A percentile compares a stretch with the other conserved stretches of the same genome.
Conservation (phyloP, 176 grass and related monocot species). For the Hsuehochloa calcarea region DNA sequence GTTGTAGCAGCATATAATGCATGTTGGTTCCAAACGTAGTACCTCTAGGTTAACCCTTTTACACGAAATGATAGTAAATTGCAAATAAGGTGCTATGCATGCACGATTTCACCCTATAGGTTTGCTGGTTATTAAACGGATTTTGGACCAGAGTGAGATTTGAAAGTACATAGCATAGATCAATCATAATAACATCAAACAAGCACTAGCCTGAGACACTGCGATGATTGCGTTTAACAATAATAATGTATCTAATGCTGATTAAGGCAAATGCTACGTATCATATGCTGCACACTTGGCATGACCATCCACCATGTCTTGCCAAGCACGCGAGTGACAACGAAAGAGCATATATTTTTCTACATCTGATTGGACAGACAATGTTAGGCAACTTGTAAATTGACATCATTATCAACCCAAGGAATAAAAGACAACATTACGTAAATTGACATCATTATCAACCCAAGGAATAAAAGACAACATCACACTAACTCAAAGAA, state of each 20-base stretch:
- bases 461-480: constrained; percentile 23
- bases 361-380: constrained; percentile 28
- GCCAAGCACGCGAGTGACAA: not conserved
- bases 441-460: constrained; percentile 42
- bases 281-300: not conserved
- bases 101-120: no score
- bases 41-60: no score
- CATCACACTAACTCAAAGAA: constrained; percentile 34
- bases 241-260: not conserved
- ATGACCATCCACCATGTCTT: constrained; percentile 9
- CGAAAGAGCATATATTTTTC: not conserved
- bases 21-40: no score
- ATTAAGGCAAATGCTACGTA: not conserved
- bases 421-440: constrained; percentile 30
- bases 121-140: no score
- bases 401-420: constrained; percentile 30
- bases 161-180: not conserved
- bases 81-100: no score
- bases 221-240: not conserved
- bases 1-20: no score
- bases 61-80: no score
- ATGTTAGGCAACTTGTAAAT: constrained; percentile 39
- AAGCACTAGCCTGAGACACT: constrained; percentile 1
- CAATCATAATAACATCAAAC: constrained; percentile 2
- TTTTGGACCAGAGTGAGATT: not conserved